A percentile compares a stretch with the other conserved stretches of the same genome.
Conservation (phyloP, 1,284 basidiomycete species). For the Ceratobasidium theobromae region DNA sequence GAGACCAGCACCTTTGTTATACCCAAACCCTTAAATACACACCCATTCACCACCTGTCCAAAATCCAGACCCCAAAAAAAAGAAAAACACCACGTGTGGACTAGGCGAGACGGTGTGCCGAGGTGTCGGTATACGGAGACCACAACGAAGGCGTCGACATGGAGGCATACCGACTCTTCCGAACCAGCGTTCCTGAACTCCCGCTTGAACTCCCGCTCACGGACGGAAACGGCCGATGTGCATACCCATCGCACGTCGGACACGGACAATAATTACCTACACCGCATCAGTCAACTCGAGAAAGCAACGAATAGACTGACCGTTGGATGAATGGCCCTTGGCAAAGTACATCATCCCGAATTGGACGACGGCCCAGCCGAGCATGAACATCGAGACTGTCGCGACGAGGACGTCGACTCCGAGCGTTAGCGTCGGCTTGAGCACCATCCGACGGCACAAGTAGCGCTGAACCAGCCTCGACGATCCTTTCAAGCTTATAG, state of each 20-base stretch:
- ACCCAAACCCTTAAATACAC: no score
- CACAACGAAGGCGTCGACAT: no score
- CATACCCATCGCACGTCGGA: constrained; percentile 7
- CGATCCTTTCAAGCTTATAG: not conserved
- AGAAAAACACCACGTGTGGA: no score
- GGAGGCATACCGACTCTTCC: no score
- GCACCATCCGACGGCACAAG: constrained; percentile 19
- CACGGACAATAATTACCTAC: constrained; percentile 13
- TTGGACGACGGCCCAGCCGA: constrained; percentile 11
- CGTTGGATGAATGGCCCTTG: not conserved
- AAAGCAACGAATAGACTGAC: not conserved
- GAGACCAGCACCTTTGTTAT: no score
- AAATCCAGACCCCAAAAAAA: no score
- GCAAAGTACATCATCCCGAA: constrained; percentile 24
- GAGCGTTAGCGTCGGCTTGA: constrained; percentile 18
- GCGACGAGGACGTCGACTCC: constrained; percentile 19
- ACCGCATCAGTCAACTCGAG: not conserved
- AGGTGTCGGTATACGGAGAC: no score
- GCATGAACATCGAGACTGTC: constrained; percentile 22
- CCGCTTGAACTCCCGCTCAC: no score
- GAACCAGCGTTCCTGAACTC: no score
- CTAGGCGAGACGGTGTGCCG: no score
- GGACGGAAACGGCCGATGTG: not conserved
- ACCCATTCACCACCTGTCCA: no score
- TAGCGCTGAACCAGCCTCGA: not conserved